These are phyloP conservation scores for Tuber melanosporum DNA, from an alignment of 495 filamentous ascomycete genomes.

Conservation along the genomic window DNA sequence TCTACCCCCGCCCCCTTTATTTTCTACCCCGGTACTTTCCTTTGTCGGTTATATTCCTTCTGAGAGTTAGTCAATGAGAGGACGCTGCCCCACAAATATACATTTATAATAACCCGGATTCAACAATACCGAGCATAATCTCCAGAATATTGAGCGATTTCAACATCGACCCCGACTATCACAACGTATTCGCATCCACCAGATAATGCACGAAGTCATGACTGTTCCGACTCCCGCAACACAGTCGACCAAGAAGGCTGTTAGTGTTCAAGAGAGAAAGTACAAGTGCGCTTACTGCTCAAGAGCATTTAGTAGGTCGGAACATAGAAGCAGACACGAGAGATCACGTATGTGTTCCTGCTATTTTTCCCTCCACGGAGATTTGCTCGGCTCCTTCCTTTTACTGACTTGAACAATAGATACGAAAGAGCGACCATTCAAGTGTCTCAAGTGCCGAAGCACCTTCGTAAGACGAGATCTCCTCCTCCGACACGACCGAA, in stretches of 20 bases:
- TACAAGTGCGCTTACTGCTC: conserved; percentile 99
- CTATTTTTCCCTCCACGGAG: conserved; percentile 29
- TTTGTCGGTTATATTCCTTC: conserved; percentile 41
- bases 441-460: conserved; percentile 94
- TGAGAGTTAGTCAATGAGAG: conserved; percentile 41
- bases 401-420: conserved; percentile 51
- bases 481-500: conserved; percentile 92
- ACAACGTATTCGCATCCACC: conserved; percentile 47
- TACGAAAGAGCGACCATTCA: conserved; percentile 98
- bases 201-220: conserved; percentile 49
- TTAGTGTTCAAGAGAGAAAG: conserved; percentile 78
- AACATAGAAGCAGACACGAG: conserved; percentile 95
- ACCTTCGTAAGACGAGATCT: conserved; percentile 97
- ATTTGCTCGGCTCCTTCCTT: background rate
- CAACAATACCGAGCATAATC: conserved; percentile 47
- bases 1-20: conserved; percentile 36
- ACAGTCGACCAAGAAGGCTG: conserved; percentile 56
- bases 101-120: conserved; percentile 42
- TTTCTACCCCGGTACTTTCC: conserved; percentile 35
- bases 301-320: conserved; percentile 91
- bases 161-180: conserved; percentile 50
- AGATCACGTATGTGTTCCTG: conserved; percentile 77
- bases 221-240: conserved; percentile 53
- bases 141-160: conserved; percentile 45
- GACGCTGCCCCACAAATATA: conserved; percentile 36